Conservation (phyloP, 129 eudicot genomes). For the Helianthus annuus region HanXRQr2.0-SUNRISE NC_035437.2:78360870-78361369, state of each 20-base stretch:
- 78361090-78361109: constrained; percentile 75
- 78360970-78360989: neutral
- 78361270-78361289: constrained; percentile 82
- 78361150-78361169: neutral
- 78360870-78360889: constrained; percentile 55
- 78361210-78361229: constrained; percentile 49
- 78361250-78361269: constrained; percentile 12
- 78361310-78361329: neutral
- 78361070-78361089: constrained; percentile 60
- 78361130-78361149: neutral
- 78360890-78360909: constrained; percentile 65
- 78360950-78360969: neutral
- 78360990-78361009: constrained; percentile 3
- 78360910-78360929: constrained; percentile 71
- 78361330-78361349: neutral
- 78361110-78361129: constrained; percentile 46
- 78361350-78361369: neutral
- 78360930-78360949: constrained; percentile 28
- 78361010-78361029: constrained; percentile 54
- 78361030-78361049: constrained; percentile 77
- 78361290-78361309: constrained; percentile 54
- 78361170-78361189: neutral
- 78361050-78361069: constrained; percentile 51
- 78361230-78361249: no score
- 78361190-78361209: constrained; percentile 63